Evolutionary conservation across 2,329 filamentous ascomycete genomes (phyloP), one percentile per base, ranked within the genome.

Genomic region (Phialophora chinensis): DNA sequence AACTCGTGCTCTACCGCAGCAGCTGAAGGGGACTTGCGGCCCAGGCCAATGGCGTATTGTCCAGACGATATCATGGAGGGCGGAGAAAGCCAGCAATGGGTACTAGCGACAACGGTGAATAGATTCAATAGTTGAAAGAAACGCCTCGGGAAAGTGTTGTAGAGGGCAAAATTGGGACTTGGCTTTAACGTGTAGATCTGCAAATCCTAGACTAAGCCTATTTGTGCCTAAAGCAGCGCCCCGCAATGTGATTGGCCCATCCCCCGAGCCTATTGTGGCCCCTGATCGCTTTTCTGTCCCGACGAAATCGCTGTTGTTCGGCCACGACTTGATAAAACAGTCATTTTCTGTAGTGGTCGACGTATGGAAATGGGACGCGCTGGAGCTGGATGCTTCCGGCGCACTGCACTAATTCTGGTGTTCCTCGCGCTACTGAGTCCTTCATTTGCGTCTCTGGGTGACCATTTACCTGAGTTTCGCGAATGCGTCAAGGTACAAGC

Each of bases 391-490:
- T 8, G 0, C 29, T 55, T 33, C 53, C 27, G 53, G 53, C 29
- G 27, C 53, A 35, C 35, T 12, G 27, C 53, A 31, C 17, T 55
- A 17, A 17, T 17, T 7, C 8, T 42, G 4, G 33, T 60, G 17
- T n/a, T 57, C 33, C 2, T 44, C 20, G 17, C 25, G 4, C 63
- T 47, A 33, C 47, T 35, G 20, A 62, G 11, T 42, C 59, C 10
- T 58, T 47, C 27, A n/a, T 63, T 20, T 23, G 95, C 93, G 31
- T 97, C 93, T 4, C 74, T 88, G 57, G 95, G 95, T 71, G 95
- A 99, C 78, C 86, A 88, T 63, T 83, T 97, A 66, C 92, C 92
- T 20, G 93, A 96, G 74, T 99, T 99, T 77, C 86, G 85, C 75
- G 84, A 93, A 78, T 99, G 95, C 77, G 87, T 98, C 61, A 81